phyloP scores from a whole-genome alignment of 2,329 filamentous ascomycete genomes.

The Colletotrichum cuscutae region DNA sequence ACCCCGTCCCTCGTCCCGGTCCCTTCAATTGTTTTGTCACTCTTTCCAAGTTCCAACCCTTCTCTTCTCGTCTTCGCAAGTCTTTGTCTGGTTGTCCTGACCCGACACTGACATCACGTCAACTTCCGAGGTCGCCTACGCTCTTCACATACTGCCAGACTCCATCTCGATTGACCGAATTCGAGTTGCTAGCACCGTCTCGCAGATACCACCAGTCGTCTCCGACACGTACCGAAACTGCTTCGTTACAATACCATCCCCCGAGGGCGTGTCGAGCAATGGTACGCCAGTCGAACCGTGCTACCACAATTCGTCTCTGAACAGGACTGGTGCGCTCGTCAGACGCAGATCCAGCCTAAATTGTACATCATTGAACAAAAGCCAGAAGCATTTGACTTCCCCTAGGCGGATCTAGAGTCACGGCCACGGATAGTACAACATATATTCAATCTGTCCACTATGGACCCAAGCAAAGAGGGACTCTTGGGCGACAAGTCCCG shows the following conservation, averaged over 20 bases:
- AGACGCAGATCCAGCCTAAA: not conserved
- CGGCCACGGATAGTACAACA: not conserved
- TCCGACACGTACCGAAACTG: not conserved
- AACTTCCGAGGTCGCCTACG: not conserved
- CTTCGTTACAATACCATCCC: not conserved
- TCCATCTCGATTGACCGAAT: not conserved
- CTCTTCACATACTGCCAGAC: not conserved
- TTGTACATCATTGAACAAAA: not conserved
- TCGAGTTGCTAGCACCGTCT: not conserved
- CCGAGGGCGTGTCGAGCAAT: constrained; percentile 8
- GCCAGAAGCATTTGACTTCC: not conserved
- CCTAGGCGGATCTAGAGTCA: too few relatives aligned
- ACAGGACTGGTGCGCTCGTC: not conserved
- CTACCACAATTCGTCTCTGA: not conserved
- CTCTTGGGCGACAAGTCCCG: constrained; percentile 42
- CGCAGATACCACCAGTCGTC: not conserved
- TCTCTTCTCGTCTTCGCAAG: not conserved
- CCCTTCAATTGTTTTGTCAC: constrained; percentile 1
- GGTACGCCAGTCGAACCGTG: constrained; percentile 2
- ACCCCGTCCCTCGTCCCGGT: constrained; percentile 3
- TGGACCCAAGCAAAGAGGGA: constrained; percentile 46
- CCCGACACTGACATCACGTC: not conserved
- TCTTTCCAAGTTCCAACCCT: not conserved
- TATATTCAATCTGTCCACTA: not conserved
- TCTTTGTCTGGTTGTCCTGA: not conserved